These are phyloP conservation scores for Ploettnerulaceae sp. DNA, from an alignment of 2,329 filamentous ascomycete species.

Conservation along the genomic window DNA sequence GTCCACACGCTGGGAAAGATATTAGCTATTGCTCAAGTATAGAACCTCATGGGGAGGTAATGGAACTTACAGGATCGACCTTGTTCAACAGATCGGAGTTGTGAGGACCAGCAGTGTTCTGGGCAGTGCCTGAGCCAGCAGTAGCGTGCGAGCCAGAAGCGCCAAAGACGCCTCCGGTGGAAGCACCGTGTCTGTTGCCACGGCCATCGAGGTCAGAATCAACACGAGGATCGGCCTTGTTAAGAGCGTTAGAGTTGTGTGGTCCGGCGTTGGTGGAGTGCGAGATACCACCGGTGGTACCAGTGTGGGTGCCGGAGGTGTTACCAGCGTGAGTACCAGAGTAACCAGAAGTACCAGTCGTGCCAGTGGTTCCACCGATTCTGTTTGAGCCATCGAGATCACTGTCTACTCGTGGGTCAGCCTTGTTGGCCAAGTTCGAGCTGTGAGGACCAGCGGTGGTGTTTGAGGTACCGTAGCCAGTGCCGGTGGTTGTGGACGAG, in stretches of 20 bases:
- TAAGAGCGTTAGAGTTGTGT: slow-evolving; percentile 31
- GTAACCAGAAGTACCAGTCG: slow-evolving; percentile 1
- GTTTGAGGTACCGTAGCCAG: slow-evolving; percentile 7
- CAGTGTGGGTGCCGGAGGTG: slow-evolving; percentile 10
- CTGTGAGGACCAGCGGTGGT: slow-evolving; percentile 21
- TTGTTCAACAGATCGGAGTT: slow-evolving; percentile 51
- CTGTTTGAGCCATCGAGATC: slow-evolving; percentile 2
- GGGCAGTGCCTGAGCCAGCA: slow-evolving; percentile 34
- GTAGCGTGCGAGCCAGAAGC: slow-evolving; percentile 31
- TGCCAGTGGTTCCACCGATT: not conserved
- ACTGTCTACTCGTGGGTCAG: slow-evolving; percentile 11
- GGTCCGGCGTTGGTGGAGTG: slow-evolving; percentile 36
- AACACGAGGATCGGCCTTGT: slow-evolving; percentile 45
- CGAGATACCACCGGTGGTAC: slow-evolving; percentile 24
- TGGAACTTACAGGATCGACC: slow-evolving; percentile 24
- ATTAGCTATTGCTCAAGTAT: not conserved
- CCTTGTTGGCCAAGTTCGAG: slow-evolving; percentile 39
- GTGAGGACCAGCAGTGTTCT: slow-evolving; percentile 48
- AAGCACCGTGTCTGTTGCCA: slow-evolving; percentile 33
- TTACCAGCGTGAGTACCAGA: slow-evolving; percentile 4
- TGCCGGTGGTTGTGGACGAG: not conserved
- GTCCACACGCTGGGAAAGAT: slow-evolving; percentile 44
- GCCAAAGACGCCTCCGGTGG: slow-evolving; percentile 30
- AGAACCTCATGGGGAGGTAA: not conserved
- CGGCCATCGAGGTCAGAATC: slow-evolving; percentile 46